Conservation (phyloP, 495 filamentous ascomycete genomes). For the Hyaloscypha bicolor region DNA sequence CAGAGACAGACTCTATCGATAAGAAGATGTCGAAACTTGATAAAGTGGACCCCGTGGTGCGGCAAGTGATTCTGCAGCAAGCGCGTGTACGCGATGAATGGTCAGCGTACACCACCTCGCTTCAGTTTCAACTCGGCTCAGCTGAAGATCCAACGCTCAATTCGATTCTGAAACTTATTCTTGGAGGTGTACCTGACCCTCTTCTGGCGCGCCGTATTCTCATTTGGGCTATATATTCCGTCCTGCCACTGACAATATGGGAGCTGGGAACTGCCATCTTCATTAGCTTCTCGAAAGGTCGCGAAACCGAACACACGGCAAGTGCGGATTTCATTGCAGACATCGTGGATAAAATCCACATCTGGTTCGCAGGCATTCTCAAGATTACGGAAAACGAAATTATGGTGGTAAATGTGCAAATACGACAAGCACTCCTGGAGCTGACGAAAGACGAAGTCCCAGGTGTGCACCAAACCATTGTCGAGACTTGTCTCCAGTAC, state of each 20-base stretch:
- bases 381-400: not conserved
- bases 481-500: not conserved
- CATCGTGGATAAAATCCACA: not conserved
- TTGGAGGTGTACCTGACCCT: not conserved
- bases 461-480: not conserved
- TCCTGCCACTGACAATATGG: constrained; percentile 2
- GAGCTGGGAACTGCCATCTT: constrained; percentile 7
- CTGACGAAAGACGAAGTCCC: not conserved
- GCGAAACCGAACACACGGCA: not conserved
- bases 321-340: constrained; percentile 1
- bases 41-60: not conserved
- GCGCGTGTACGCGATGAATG: not conserved
- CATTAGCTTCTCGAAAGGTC: not conserved
- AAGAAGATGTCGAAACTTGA: not conserved
- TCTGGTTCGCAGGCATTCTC: constrained; percentile 2
- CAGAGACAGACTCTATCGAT: not conserved
- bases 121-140: constrained; percentile 1
- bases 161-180: not conserved
- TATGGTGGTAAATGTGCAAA: not conserved
- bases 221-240: constrained; percentile 5
- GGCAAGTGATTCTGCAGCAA: constrained; percentile 3
- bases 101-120: not conserved
- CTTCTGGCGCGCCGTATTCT: not conserved
- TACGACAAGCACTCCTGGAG: constrained; percentile 3
- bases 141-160: constrained; percentile 1